phyloP scores from a whole-genome alignment of 306 rosid genomes.

The Castanea crenata region DNA sequence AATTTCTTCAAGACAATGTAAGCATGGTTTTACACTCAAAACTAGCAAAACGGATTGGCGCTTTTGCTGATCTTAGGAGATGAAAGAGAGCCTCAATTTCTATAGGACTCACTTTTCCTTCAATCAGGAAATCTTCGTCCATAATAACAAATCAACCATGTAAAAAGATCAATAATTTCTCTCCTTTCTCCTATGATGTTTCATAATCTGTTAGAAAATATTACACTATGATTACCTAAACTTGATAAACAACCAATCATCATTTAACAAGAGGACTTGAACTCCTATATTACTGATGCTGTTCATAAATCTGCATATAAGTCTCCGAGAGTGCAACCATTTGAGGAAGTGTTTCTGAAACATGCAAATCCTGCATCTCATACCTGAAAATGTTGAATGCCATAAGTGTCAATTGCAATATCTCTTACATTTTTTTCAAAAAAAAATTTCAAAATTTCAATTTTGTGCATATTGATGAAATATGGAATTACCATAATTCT shows the following conservation, averaged over 20 bases:
- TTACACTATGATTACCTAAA: background rate
- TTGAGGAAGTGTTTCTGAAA: conserved; percentile 91
- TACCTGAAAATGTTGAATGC: conserved; percentile 48
- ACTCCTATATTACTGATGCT: conserved; percentile 50
- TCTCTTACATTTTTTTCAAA: background rate
- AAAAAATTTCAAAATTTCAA: background rate
- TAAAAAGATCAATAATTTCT: background rate
- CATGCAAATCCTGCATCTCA: conserved; percentile 96
- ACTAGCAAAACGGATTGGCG: background rate
- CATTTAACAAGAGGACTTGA: background rate
- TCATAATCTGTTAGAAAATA: background rate
- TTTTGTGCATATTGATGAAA: background rate
- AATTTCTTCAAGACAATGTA: background rate
- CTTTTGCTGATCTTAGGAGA: background rate
- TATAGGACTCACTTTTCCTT: background rate
- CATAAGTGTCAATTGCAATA: conserved; percentile 14
- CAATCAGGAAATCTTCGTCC: background rate
- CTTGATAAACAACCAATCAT: background rate
- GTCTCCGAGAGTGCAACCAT: conserved; percentile 96
- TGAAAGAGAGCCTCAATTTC: background rate
- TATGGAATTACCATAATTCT: conserved; percentile 68
- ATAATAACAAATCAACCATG: background rate
- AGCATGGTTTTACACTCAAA: background rate
- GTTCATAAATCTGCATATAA: conserved; percentile 95
- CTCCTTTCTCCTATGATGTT: background rate